These are phyloP conservation scores for Clavariopsis aquatica DNA, from an alignment of 495 filamentous ascomycete genomes.

Conservation along the genomic window DNA sequence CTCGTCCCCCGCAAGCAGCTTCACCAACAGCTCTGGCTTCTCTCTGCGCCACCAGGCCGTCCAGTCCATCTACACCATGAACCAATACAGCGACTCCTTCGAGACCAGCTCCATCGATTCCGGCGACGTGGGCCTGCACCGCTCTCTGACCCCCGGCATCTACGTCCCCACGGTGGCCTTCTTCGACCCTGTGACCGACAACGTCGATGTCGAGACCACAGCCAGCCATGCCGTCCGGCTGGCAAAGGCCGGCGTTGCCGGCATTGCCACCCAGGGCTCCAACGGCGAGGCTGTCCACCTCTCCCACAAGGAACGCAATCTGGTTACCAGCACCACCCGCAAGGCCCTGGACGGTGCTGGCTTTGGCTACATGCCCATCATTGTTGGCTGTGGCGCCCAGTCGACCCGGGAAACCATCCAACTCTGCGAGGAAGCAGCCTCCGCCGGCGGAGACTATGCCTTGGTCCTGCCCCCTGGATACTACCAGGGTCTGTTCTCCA, in stretches of 20 bases:
- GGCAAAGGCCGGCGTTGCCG: slow-evolving; percentile 75
- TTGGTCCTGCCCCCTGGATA: slow-evolving; percentile 85
- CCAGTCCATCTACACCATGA: slow-evolving; percentile 34
- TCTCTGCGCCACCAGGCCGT: slow-evolving; percentile 33
- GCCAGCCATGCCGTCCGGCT: slow-evolving; percentile 78
- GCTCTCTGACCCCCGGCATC: slow-evolving; percentile 41
- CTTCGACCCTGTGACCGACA: slow-evolving; percentile 47
- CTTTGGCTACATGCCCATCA: slow-evolving; percentile 67
- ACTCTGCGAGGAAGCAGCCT: slow-evolving; percentile 72
- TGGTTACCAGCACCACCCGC: slow-evolving; percentile 71
- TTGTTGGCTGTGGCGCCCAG: slow-evolving; percentile 82
- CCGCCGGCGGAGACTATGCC: slow-evolving; percentile 78
- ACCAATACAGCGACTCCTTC: slow-evolving; percentile 35
- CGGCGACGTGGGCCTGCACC: slow-evolving; percentile 35
- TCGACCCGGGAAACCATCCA: slow-evolving; percentile 85
- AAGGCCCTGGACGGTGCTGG: slow-evolving; percentile 71
- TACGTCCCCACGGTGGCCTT: slow-evolving; percentile 48
- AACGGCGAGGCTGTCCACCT: slow-evolving; percentile 65
- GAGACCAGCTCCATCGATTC: slow-evolving; percentile 42
- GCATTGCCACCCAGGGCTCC: slow-evolving; percentile 82
- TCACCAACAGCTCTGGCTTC: slow-evolving; percentile 24
- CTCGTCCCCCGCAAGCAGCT: slow-evolving; percentile 31
- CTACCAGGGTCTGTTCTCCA: slow-evolving; percentile 66
- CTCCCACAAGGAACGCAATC: slow-evolving; percentile 43
- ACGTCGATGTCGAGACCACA: slow-evolving; percentile 67